phyloP scores from a whole-genome alignment of 306 rosid genomes.

The Quercus robur region DNA sequence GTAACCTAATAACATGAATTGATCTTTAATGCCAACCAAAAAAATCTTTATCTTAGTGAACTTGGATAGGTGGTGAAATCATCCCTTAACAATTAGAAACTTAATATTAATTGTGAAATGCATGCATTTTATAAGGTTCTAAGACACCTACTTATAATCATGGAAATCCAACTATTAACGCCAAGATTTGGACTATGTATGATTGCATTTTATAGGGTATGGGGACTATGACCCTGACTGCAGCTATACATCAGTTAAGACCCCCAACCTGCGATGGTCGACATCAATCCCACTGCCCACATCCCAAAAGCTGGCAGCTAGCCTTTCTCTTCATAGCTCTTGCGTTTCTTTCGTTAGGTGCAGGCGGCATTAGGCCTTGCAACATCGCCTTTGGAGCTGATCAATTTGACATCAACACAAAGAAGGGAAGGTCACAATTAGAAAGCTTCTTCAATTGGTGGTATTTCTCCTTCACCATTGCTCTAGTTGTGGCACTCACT shows the following conservation, averaged over 20 bases:
- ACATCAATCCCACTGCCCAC: slow-evolving; percentile 28
- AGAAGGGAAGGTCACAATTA: slow-evolving; percentile 57
- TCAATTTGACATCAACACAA: slow-evolving; percentile 66
- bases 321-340: slow-evolving; percentile 51
- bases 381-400: slow-evolving; percentile 86
- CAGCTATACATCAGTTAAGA: slow-evolving; percentile 47
- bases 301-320: slow-evolving; percentile 62
- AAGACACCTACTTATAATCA: too few relatives aligned
- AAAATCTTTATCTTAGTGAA: too few relatives aligned
- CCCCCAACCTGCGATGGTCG: slow-evolving; percentile 42
- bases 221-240: slow-evolving; percentile 59
- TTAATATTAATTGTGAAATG: too few relatives aligned
- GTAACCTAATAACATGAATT: too few relatives aligned
- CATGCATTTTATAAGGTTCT: too few relatives aligned
- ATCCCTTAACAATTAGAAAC: too few relatives aligned
- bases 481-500: slow-evolving; percentile 64
- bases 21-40: too few relatives aligned
- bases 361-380: slow-evolving; percentile 88
- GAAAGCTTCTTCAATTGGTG: slow-evolving; percentile 88
- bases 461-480: slow-evolving; percentile 76
- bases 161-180: background rate
- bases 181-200: too few relatives aligned
- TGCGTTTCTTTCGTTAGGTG: slow-evolving; percentile 61
- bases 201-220: slow-evolving; percentile 52
- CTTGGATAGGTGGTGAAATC: too few relatives aligned